phyloP scores from a whole-genome alignment of 2,329 filamentous ascomycete species.

The Cordyceps farinosa region DNA sequence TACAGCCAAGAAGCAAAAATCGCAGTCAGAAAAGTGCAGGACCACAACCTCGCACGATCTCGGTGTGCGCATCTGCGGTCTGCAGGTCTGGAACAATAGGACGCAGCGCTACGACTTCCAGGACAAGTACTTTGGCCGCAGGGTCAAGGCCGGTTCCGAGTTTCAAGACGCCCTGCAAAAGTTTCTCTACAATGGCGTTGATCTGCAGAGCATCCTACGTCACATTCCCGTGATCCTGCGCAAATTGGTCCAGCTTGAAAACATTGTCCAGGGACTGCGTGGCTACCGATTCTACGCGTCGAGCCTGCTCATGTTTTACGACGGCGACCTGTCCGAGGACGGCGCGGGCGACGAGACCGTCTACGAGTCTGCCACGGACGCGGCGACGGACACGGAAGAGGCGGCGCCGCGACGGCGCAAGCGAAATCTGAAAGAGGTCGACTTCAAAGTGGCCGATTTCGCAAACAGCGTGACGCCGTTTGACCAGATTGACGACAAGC shows the following conservation, averaged over 20 bases:
- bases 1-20: constrained; percentile 84
- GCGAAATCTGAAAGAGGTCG: constrained; percentile 61
- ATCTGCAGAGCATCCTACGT: constrained; percentile 71
- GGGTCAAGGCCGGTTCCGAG: constrained; percentile 79
- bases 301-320: constrained; percentile 92
- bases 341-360: constrained; percentile 46
- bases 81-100: constrained; percentile 91
- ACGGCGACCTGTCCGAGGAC: constrained; percentile 66
- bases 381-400: constrained; percentile 57
- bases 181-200: constrained; percentile 87
- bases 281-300: constrained; percentile 95
- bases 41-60: constrained; percentile 87
- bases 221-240: constrained; percentile 86
- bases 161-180: constrained; percentile 85
- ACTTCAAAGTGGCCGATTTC: constrained; percentile 98
- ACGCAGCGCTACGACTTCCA: constrained; percentile 87
- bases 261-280: constrained; percentile 72
- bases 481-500: constrained; percentile 59
- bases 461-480: constrained; percentile 94
- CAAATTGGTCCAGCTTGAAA: constrained; percentile 78
- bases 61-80: constrained; percentile 88
- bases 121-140: constrained; percentile 95
- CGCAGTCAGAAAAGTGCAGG: constrained; percentile 88
- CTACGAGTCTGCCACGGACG: constrained; percentile 57
- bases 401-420: constrained; percentile 39